phyloP scores from a whole-genome alignment of 192 early-diverging fungal species.

The Podila clonocystis region DNA sequence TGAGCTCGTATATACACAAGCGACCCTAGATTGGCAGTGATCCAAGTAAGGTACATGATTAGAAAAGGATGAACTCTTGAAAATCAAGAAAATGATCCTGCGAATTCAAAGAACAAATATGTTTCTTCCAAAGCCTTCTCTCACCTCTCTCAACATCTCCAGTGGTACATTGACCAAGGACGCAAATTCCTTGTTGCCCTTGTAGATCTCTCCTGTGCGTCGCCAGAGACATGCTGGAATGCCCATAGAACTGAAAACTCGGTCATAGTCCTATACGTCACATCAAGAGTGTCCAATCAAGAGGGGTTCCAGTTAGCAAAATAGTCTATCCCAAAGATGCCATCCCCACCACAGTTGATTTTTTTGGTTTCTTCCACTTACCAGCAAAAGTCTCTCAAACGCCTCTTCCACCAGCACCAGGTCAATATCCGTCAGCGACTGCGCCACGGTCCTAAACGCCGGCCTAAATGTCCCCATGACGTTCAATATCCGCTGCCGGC shows the following conservation, averaged over 20 bases:
- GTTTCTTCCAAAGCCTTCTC: not conserved
- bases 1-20: conserved; percentile 67
- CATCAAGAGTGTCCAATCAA: not conserved
- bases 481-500: conserved; percentile 82
- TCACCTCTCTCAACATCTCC: conserved; percentile 72
- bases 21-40: conserved; percentile 35
- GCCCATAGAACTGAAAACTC: conserved; percentile 94
- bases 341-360: not conserved
- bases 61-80: not conserved
- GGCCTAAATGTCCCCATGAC: conserved; percentile 93
- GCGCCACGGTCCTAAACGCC: conserved; percentile 85
- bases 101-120: not conserved
- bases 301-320: not conserved
- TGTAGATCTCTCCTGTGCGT: conserved; percentile 97
- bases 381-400: conserved; percentile 92
- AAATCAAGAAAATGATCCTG: not conserved
- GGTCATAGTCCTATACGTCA: conserved; percentile 85
- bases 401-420: conserved; percentile 95
- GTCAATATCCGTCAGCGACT: conserved; percentile 92
- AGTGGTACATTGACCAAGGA: conserved; percentile 85
- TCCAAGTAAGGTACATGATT: not conserved
- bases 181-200: conserved; percentile 96
- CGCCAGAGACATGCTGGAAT: conserved; percentile 96
- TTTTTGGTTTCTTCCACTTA: conserved; percentile 19
- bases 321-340: not conserved